Evolutionary conservation across 2,329 filamentous ascomycete genomes (phyloP).

Genomic region (Chrysoporthe cubensis): DNA sequence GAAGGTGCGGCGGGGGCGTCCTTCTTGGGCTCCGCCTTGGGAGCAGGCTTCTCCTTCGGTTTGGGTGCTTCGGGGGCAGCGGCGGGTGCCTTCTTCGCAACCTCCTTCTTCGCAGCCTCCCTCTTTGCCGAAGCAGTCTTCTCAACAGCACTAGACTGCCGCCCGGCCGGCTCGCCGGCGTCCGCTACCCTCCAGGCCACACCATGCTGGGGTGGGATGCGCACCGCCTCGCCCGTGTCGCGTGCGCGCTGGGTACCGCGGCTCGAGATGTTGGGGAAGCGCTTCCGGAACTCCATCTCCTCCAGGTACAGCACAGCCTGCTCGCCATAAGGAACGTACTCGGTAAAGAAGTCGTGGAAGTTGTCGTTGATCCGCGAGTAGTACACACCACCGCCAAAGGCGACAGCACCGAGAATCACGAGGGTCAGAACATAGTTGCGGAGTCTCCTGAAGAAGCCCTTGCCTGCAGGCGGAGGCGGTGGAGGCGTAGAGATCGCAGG

Average conservation of each 20-base stretch:
- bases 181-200: constrained; percentile 79
- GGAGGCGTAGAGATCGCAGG: constrained; percentile 43
- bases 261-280: constrained; percentile 63
- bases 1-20: constrained; percentile 36
- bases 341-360: constrained; percentile 98
- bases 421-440: constrained; percentile 78
- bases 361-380: constrained; percentile 94
- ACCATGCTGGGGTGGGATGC: constrained; percentile 83
- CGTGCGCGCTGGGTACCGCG: constrained; percentile 53
- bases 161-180: constrained; percentile 57
- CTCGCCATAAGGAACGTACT: constrained; percentile 93
- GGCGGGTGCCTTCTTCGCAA: constrained; percentile 18
- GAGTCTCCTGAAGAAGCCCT: constrained; percentile 72
- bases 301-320: constrained; percentile 94
- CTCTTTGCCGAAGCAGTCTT: constrained; percentile 40
- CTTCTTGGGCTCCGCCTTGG: constrained; percentile 37
- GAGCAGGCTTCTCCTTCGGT: constrained; percentile 32
- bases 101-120: constrained; percentile 36
- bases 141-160: constrained; percentile 64
- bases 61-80: constrained; percentile 33
- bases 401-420: constrained; percentile 73
- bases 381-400: constrained; percentile 87
- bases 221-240: constrained; percentile 72
- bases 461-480: constrained; percentile 47
- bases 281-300: constrained; percentile 88